Percentiles rank a stretch among this genome's conserved stretches.
These are phyloP conservation scores for Geopyxis carbonaria DNA, from an alignment of 495 filamentous ascomycete genomes.

Conservation along the genomic window DNA sequence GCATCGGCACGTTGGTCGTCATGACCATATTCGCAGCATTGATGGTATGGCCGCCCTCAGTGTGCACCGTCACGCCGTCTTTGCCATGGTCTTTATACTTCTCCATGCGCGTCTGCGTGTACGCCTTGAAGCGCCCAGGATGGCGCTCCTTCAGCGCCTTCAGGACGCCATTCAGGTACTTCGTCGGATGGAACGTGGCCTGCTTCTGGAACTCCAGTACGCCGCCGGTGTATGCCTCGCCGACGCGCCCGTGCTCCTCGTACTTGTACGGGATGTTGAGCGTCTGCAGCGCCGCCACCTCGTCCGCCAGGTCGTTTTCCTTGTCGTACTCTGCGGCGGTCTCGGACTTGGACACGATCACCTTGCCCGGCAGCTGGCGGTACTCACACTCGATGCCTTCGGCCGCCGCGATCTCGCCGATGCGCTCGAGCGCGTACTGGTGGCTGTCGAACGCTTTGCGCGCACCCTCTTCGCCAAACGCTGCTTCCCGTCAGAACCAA, in stretches of 20 bases:
- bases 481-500: neutral
- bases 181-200: constrained; percentile 42
- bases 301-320: constrained; percentile 29
- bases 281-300: constrained; percentile 29
- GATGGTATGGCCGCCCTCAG: constrained; percentile 32
- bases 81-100: constrained; percentile 33
- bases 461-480: constrained; percentile 33
- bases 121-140: constrained; percentile 33
- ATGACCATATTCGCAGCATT: constrained; percentile 34
- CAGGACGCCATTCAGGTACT: constrained; percentile 36
- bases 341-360: constrained; percentile 24
- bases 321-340: constrained; percentile 27
- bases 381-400: constrained; percentile 42
- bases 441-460: constrained; percentile 37
- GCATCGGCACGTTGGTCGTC: constrained; percentile 39
- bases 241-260: constrained; percentile 33
- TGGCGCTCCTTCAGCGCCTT: constrained; percentile 34
- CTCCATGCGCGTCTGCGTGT: constrained; percentile 33
- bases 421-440: constrained; percentile 34
- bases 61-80: constrained; percentile 29
- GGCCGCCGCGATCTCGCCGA: constrained; percentile 32
- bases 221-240: constrained; percentile 34
- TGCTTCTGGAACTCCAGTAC: constrained; percentile 33
- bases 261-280: constrained; percentile 32
- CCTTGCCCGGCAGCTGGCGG: constrained; percentile 31